Percentiles rank a stretch among this genome's conserved stretches.
phyloP scores from a whole-genome alignment of 23 red algal species.

The Gracilariopsis chorda region DNA sequence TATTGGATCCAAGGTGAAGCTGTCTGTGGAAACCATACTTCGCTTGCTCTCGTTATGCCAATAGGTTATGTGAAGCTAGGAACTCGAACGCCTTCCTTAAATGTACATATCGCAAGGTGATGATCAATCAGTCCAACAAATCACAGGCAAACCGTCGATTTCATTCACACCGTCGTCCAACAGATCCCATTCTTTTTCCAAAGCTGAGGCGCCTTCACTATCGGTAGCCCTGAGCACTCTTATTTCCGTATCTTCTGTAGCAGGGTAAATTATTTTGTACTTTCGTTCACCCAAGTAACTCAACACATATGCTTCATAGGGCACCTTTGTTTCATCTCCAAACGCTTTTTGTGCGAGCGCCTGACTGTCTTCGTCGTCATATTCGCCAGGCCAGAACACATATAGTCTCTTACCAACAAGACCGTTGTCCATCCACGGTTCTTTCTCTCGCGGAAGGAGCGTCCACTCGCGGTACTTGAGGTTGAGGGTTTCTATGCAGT shows the following conservation, averaged over 20 bases:
- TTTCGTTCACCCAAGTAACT: slow-evolving; percentile 41
- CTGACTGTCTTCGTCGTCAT: slow-evolving; percentile 4
- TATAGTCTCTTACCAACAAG: slow-evolving; percentile 48
- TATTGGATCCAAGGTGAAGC: too few species aligned
- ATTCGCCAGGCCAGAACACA: slow-evolving; percentile 48
- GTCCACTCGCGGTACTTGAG: slow-evolving; percentile 55
- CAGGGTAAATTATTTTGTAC: slow-evolving; percentile 42
- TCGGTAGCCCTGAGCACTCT: background rate
- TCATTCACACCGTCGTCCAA: slow-evolving; percentile 49
- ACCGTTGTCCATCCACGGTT: slow-evolving; percentile 38
- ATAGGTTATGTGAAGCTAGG: too few species aligned
- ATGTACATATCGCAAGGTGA: background rate
- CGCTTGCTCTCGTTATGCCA: too few species aligned
- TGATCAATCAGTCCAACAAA: slow-evolving; percentile 31
- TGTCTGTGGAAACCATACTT: too few species aligned
- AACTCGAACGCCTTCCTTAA: too few species aligned
- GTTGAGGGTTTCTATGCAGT: slow-evolving; percentile 39
- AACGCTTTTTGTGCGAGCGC: background rate
- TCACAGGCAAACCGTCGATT: slow-evolving; percentile 19
- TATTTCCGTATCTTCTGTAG: slow-evolving; percentile 26
- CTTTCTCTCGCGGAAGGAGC: slow-evolving; percentile 21
- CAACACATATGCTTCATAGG: slow-evolving; percentile 49
- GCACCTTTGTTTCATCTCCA: slow-evolving; percentile 26
- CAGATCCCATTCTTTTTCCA: slow-evolving; percentile 37
- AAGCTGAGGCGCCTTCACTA: background rate